phyloP scores from a whole-genome alignment of 257 asterid genomes.

The Eustoma russellianum region DNA sequence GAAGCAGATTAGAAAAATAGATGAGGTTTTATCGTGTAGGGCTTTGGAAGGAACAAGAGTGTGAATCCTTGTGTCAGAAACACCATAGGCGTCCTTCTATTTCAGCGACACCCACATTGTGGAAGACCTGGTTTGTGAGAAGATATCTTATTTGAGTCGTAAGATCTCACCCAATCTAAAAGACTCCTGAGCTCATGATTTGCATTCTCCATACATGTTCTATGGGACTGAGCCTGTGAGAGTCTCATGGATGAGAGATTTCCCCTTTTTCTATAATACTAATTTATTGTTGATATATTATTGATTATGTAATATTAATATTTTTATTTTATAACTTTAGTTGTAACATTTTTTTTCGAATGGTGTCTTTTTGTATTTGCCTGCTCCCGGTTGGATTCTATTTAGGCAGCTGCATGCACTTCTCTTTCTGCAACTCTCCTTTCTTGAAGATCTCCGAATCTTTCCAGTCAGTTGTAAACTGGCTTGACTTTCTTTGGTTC shows the following conservation, averaged over 20 bases:
- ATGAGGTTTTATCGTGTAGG: conserved; percentile 38
- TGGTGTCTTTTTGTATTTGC: conserved; percentile 8
- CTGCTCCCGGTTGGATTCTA: conserved; percentile 23
- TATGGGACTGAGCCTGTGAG: no score
- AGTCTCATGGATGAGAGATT: no score
- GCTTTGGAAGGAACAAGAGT: conserved; percentile 61
- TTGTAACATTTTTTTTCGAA: no score
- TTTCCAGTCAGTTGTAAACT: background rate
- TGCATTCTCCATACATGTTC: no score
- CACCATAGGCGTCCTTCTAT: background rate
- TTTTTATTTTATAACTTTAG: no score
- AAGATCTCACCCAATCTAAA: no score
- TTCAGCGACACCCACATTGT: no score
- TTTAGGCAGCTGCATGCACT: background rate
- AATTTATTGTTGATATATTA: no score
- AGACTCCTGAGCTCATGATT: no score
- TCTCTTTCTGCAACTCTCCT: background rate
- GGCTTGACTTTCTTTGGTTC: conserved; percentile 7
- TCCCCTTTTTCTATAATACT: background rate
- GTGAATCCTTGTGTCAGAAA: conserved; percentile 61
- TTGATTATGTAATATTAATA: no score
- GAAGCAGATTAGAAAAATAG: conserved; percentile 9
- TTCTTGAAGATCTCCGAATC: conserved; percentile 8
- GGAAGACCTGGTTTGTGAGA: no score
- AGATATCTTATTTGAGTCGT: no score